Evolutionary conservation across 495 filamentous ascomycete species (phyloP).

Genomic region (Penicillium arizonense): DNA sequence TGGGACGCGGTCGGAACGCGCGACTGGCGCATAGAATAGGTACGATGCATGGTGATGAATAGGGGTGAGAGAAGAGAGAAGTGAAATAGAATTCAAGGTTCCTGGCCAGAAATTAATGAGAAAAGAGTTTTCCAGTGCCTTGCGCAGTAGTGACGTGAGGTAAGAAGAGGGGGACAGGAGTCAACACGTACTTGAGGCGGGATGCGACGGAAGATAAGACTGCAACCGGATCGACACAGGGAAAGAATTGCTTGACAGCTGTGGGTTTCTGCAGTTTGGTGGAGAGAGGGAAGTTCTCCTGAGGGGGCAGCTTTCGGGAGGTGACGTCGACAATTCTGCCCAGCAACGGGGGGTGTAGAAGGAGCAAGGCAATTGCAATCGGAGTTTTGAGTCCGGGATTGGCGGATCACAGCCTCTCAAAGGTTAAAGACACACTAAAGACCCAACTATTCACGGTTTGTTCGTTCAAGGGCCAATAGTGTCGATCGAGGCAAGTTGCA

Average conservation of each 20-base stretch:
- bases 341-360: neutral
- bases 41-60: slow-evolving; percentile 78
- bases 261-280: neutral
- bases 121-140: slow-evolving; percentile 18
- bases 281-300: neutral
- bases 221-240: slow-evolving; percentile 32
- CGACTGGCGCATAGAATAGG: slow-evolving; percentile 97
- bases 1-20: slow-evolving; percentile 90
- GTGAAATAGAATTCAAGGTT: slow-evolving; percentile 13
- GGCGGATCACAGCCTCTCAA: neutral
- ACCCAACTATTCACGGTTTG: neutral
- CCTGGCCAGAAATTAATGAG: slow-evolving; percentile 16
- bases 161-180: slow-evolving; percentile 18
- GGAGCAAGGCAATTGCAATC: neutral
- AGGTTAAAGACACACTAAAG: neutral
- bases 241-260: slow-evolving; percentile 5
- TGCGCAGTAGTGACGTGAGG: slow-evolving; percentile 45
- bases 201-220: slow-evolving; percentile 34
- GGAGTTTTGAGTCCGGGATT: neutral
- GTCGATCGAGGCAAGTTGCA: slow-evolving; percentile 6
- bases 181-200: slow-evolving; percentile 14
- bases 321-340: slow-evolving; percentile 40
- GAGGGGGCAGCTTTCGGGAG: slow-evolving; percentile 11
- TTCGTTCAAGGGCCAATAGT: slow-evolving; percentile 10
- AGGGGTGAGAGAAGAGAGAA: neutral